Conservation (phyloP, 2,329 filamentous ascomycete species). For the Penicillium olsonii region DNA sequence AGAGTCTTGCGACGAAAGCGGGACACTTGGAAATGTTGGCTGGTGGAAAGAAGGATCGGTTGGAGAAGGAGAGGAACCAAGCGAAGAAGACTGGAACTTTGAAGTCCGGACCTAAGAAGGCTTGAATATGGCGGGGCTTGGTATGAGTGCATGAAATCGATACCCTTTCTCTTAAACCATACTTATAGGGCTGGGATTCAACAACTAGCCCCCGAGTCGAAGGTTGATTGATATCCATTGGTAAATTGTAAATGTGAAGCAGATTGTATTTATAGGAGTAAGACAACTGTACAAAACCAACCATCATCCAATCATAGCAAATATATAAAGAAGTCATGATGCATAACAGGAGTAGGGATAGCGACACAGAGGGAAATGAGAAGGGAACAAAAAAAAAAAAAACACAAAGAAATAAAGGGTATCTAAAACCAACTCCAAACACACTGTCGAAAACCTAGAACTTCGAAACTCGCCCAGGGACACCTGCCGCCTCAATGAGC, state of each 20-base stretch:
- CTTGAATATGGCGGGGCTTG: neutral
- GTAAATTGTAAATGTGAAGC: neutral
- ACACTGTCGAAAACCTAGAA: constrained; percentile 16
- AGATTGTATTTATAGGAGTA: constrained; percentile 10
- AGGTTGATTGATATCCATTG: no score
- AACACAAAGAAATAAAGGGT: constrained; percentile 30
- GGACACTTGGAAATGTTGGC: neutral
- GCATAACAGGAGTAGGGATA: constrained; percentile 11
- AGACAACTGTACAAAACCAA: constrained; percentile 19
- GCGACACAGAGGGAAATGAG: constrained; percentile 9
- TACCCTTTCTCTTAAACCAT: constrained; percentile 18
- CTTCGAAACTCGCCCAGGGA: constrained; percentile 32
- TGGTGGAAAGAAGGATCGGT: constrained; percentile 63
- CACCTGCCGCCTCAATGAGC: constrained; percentile 44
- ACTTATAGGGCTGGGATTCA: no score
- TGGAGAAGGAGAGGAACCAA: constrained; percentile 40
- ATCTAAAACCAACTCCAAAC: constrained; percentile 36
- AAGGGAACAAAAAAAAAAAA: constrained; percentile 6
- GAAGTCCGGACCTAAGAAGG: constrained; percentile 10
- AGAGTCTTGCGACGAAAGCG: constrained; percentile 25
- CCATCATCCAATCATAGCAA: constrained; percentile 28
- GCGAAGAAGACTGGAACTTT: constrained; percentile 26
- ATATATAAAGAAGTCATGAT: constrained; percentile 17
- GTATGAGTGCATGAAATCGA: constrained; percentile 25
- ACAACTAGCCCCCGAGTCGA: no score